phyloP scores from a whole-genome alignment of 176 grass and related monocot species.

The Aegilops tauschii region DNA sequence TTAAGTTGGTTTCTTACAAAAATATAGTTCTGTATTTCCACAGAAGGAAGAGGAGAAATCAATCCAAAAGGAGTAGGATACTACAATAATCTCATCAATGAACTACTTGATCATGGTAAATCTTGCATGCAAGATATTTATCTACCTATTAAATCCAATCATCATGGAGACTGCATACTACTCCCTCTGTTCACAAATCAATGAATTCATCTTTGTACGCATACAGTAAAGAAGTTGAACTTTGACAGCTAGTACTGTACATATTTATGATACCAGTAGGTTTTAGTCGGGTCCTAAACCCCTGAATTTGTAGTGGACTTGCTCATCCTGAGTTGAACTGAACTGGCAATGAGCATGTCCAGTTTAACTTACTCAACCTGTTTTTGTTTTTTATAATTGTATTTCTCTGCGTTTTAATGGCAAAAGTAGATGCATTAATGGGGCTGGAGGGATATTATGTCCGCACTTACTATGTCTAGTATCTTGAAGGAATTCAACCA shows the following conservation, averaged over 20 bases:
- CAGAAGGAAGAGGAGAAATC: conserved; percentile 53
- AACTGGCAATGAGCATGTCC: neutral
- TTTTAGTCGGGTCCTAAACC: neutral
- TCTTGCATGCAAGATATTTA: neutral
- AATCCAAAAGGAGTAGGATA: conserved; percentile 53
- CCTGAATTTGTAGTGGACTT: neutral
- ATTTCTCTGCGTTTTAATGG: neutral
- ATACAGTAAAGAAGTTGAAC: neutral
- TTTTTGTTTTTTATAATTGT: neutral
- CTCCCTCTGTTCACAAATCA: neutral
- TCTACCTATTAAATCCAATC: neutral
- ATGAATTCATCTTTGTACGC: neutral
- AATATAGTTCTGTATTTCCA: neutral
- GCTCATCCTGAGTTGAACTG: neutral
- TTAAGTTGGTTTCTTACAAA: conserved; percentile 8
- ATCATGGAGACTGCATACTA: neutral
- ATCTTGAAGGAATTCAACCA: conserved; percentile 40
- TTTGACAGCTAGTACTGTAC: neutral
- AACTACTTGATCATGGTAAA: conserved; percentile 43
- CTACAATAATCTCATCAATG: conserved; percentile 54
- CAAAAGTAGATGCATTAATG: neutral
- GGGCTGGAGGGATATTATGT: neutral
- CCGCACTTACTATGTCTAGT: neutral
- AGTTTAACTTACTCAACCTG: neutral
- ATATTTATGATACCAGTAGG: neutral